Evolutionary conservation across 768 basidiomycete species (phyloP).

Genomic region (Auricularia sp.): DNA sequence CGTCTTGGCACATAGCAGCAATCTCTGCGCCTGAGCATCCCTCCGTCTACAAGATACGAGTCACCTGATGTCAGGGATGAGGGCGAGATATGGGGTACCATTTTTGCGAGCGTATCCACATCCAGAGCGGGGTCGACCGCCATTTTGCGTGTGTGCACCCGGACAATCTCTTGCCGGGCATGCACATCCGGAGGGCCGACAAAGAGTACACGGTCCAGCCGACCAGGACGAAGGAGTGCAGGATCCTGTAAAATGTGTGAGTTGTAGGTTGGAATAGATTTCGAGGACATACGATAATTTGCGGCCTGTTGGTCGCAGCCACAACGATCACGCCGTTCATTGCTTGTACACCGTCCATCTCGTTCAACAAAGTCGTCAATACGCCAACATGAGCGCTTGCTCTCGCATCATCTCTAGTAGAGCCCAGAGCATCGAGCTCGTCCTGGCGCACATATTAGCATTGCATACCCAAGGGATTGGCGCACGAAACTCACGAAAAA

Average conservation of each 20-base stretch:
- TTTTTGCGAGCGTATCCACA: slow-evolving; percentile 50
- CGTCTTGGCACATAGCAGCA: slow-evolving; percentile 87
- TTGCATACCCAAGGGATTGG: too few species aligned
- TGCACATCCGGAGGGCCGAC: slow-evolving; percentile 82
- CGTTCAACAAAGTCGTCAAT: slow-evolving; percentile 85
- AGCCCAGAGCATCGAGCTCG: slow-evolving; percentile 91
- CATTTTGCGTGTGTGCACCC: slow-evolving; percentile 72
- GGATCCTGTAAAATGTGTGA: slow-evolving; percentile 53
- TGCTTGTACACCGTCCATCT: slow-evolving; percentile 98
- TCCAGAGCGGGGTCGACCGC: slow-evolving; percentile 63
- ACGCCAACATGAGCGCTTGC: slow-evolving; percentile 73
- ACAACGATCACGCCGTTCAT: slow-evolving; percentile 89
- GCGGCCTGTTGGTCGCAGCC: slow-evolving; percentile 93
- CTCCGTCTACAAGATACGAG: slow-evolving; percentile 49
- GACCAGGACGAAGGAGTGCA: slow-evolving; percentile 88
- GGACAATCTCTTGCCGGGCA: slow-evolving; percentile 77
- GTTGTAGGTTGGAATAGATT: not conserved
- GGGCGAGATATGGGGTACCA: slow-evolving; percentile 38
- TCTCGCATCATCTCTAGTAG: slow-evolving; percentile 53
- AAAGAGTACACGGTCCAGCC: slow-evolving; percentile 88
- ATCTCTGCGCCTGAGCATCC: slow-evolving; percentile 98
- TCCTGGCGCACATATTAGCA: slow-evolving; percentile 43
- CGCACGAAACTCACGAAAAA: slow-evolving; percentile 65
- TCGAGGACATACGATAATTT: slow-evolving; percentile 59
- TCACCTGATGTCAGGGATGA: not conserved